A percentile compares a stretch with the other conserved stretches of the same genome.
phyloP scores from a whole-genome alignment of 2,329 filamentous ascomycete genomes.

The Diaporthe longicolla region DNA sequence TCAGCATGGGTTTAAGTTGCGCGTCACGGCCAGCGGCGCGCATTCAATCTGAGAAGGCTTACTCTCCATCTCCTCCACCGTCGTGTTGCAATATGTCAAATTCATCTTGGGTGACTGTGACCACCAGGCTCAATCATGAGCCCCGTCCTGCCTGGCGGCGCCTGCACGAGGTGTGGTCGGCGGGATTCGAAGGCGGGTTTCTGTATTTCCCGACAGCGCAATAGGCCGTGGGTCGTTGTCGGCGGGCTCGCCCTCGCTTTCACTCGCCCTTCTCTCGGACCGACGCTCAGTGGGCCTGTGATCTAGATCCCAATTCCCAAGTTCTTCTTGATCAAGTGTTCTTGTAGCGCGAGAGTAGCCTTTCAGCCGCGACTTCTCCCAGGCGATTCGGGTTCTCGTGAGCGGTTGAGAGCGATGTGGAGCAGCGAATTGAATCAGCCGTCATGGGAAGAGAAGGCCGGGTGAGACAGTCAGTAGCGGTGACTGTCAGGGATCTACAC shows the following conservation, averaged over 20 bases:
- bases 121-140: conserved; percentile 33
- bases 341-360: neutral
- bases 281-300: too few species aligned
- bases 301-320: neutral
- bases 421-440: conserved; percentile 10
- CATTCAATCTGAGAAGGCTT: conserved; percentile 42
- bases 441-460: neutral
- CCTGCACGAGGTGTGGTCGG: conserved; percentile 17
- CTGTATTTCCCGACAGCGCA: conserved; percentile 4
- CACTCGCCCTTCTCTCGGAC: neutral
- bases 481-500: neutral
- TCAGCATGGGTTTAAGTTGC: conserved; percentile 50
- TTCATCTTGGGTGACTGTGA: conserved; percentile 36
- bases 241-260: conserved; percentile 10
- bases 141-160: conserved; percentile 6
- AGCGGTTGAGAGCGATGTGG: neutral
- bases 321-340: conserved; percentile 16
- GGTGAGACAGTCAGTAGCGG: neutral
- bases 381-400: neutral
- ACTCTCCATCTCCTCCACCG: conserved; percentile 43
- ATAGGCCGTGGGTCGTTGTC: conserved; percentile 4
- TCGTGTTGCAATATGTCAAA: conserved; percentile 41
- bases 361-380: conserved; percentile 4
- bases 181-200: conserved; percentile 10
- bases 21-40: neutral